Percentiles rank a stretch among this genome's conserved stretches.
Evolutionary conservation across 1,284 basidiomycete genomes (phyloP).

Genomic region (Mycena sp.): DNA sequence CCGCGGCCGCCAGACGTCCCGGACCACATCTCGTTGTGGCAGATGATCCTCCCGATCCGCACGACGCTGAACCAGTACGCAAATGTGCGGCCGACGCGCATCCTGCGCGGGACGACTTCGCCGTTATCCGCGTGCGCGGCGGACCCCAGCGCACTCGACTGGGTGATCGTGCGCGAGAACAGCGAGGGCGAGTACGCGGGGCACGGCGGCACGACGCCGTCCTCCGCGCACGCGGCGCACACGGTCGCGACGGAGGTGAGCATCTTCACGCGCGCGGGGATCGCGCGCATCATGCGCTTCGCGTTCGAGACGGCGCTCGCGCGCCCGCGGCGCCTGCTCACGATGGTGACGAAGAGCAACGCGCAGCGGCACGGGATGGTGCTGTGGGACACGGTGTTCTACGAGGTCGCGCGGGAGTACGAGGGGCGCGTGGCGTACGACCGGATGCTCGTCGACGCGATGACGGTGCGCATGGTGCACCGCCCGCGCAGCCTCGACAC

Average conservation of each 20-base stretch:
- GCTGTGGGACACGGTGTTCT: conserved; percentile 58
- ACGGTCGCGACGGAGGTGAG: conserved; percentile 41
- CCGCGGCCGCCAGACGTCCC: conserved; percentile 50
- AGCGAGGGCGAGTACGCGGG: conserved; percentile 67
- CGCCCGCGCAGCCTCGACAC: conserved; percentile 62
- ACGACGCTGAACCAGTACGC: conserved; percentile 65
- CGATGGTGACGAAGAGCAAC: conserved; percentile 62
- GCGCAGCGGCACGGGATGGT: conserved; percentile 58
- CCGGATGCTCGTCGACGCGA: conserved; percentile 62
- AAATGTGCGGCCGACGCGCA: conserved; percentile 60
- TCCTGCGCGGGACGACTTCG: conserved; percentile 59
- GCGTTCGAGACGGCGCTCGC: conserved; percentile 64
- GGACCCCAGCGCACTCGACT: conserved; percentile 51
- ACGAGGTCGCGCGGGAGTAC: conserved; percentile 58
- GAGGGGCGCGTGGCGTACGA: conserved; percentile 58
- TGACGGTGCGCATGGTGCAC: conserved; percentile 58
- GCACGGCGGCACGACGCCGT: conserved; percentile 55
- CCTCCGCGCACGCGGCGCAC: conserved; percentile 29
- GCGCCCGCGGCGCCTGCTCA: conserved; percentile 57
- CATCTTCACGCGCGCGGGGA: conserved; percentile 57
- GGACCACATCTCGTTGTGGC: conserved; percentile 67
- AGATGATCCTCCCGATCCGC: conserved; percentile 57
- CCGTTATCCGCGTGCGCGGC: conserved; percentile 52
- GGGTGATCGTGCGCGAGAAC: conserved; percentile 63
- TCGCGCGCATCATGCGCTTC: conserved; percentile 62